Base-by-base conservation (phyloP, 192 early-diverging fungal species). In the Pilobolus umbonatus region DNA sequence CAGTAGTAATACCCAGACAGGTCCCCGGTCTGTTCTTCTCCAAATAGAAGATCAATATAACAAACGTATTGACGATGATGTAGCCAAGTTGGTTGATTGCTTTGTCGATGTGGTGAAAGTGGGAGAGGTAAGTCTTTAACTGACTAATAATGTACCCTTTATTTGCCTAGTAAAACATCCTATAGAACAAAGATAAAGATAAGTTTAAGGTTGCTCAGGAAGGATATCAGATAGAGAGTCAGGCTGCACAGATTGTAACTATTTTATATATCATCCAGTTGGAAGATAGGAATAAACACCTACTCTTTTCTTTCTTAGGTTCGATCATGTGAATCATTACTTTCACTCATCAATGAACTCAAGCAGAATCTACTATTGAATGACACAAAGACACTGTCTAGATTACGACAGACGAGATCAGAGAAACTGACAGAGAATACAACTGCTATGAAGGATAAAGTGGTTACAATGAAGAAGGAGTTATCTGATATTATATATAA, bases 131-230 rank as follows among this genome's bases (percentile, higher is more conserved):
- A 63, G 40, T 25, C 17, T 42, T 10, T 14, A 34, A 46, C 50
- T 56, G 9, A 48, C 51, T 14, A 22, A 62, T 53, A n/a, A n/a
- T n/a, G n/a, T n/a, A n/a, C 22, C 7, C 22, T 60, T 15, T 45
- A 5, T 45, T 48, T 48, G n/a, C n/a, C 9, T 9, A 22, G 6
- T 22, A 24, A 24, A 25, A 28, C 15, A 9, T 12, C 19, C 28
- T 6, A 48, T 31, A 65, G 65, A 67, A 62, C 35, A 50, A 65
- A 49, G 72, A 76, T 12, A 80, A 80, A 54, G 78, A 80, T 49
- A 80, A 77, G 51, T 80, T 77, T 51, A 77, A 77, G 44, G 71
- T 77, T 2, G 68, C 78, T 7, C 78, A 80, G 40, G 78, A 80
- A 63, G 76, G 75, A 15, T 80, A 80, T 44, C 78, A 80, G 50